Conservation (phyloP, 768 basidiomycete genomes). For the Boletus reticuloceps region DNA sequence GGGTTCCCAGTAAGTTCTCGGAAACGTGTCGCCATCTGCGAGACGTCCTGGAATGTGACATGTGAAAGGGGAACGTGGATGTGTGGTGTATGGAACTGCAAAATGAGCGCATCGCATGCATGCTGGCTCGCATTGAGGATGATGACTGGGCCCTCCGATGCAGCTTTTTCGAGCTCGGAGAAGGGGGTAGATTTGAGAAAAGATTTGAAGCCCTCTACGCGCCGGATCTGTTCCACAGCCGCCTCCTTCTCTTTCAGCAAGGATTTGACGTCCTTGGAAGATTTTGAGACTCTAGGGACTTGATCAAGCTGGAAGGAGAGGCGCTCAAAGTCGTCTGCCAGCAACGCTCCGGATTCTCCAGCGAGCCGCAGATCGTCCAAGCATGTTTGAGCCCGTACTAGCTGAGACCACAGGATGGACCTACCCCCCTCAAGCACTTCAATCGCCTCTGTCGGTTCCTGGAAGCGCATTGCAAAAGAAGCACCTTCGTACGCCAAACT, state of each 20-base stretch:
- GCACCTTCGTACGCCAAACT: conserved; percentile 28
- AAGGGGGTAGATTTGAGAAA: conserved; percentile 29
- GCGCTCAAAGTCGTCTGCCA: conserved; percentile 23
- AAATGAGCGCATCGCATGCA: conserved; percentile 24
- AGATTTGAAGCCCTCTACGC: conserved; percentile 29
- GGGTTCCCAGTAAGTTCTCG: conserved; percentile 8
- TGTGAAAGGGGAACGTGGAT: conserved; percentile 21
- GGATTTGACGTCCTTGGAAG: conserved; percentile 15
- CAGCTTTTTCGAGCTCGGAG: conserved; percentile 25
- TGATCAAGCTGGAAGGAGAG: conserved; percentile 16
- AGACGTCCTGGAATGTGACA: conserved; percentile 15
- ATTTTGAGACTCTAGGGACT: conserved; percentile 4
- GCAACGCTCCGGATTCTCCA: conserved; percentile 15
- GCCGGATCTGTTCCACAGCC: conserved; percentile 29
- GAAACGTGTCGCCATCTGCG: conserved; percentile 20
- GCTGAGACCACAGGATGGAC: conserved; percentile 34
- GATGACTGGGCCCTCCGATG: conserved; percentile 35
- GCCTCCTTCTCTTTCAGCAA: conserved; percentile 27
- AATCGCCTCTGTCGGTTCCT: conserved; percentile 25
- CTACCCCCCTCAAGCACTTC: conserved; percentile 33
- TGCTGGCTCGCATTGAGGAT: conserved; percentile 29
- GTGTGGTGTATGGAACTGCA: conserved; percentile 7
- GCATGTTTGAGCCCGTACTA: conserved; percentile 23
- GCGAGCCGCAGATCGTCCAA: conserved; percentile 26
- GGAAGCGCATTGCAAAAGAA: conserved; percentile 24